Evolutionary conservation across 164 flowering plant species (phyloP).

Genomic region (Vitis labrusca): DNA sequence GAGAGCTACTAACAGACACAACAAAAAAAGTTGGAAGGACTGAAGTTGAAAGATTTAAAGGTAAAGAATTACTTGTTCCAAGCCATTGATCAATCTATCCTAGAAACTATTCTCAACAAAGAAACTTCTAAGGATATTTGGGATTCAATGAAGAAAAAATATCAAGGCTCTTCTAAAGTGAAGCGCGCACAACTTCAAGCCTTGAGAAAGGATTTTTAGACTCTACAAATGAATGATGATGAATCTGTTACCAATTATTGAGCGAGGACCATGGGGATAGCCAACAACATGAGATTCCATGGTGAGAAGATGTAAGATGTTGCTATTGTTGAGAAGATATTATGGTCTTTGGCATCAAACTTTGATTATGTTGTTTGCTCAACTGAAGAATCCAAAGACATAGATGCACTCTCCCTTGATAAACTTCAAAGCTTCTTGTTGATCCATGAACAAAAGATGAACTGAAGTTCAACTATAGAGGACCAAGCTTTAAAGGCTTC

Average conservation of each 20-base stretch:
- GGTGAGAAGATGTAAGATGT: slow-evolving; percentile 23
- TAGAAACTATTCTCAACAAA: slow-evolving; percentile 23
- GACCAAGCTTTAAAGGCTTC: neutral
- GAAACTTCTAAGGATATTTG: slow-evolving; percentile 23
- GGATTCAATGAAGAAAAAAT: slow-evolving; percentile 19
- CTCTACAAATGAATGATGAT: slow-evolving; percentile 15
- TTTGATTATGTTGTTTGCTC: slow-evolving; percentile 6
- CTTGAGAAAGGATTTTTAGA: slow-evolving; percentile 10
- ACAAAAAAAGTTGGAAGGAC: neutral
- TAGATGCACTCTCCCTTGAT: slow-evolving; percentile 2
- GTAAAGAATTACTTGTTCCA: slow-evolving; percentile 16
- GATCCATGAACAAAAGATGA: neutral
- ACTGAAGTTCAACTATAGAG: no score
- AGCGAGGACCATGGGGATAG: neutral
- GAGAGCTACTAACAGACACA: neutral
- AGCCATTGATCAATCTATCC: slow-evolving; percentile 12
- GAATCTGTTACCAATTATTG: slow-evolving; percentile 13
- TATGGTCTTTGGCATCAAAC: slow-evolving; percentile 5
- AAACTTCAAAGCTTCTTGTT: slow-evolving; percentile 3
- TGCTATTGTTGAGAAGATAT: slow-evolving; percentile 18
- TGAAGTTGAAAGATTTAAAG: slow-evolving; percentile 9
- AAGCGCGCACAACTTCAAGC: slow-evolving; percentile 23
- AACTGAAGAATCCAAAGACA: slow-evolving; percentile 18
- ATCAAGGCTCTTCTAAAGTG: slow-evolving; percentile 16
- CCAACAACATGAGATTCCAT: slow-evolving; percentile 14